A percentile compares a stretch with the other conserved stretches of the same genome.
Evolutionary conservation across 1,284 basidiomycete species (phyloP).

Genomic region (Cutaneotrichosporon cyanovorans): DNA sequence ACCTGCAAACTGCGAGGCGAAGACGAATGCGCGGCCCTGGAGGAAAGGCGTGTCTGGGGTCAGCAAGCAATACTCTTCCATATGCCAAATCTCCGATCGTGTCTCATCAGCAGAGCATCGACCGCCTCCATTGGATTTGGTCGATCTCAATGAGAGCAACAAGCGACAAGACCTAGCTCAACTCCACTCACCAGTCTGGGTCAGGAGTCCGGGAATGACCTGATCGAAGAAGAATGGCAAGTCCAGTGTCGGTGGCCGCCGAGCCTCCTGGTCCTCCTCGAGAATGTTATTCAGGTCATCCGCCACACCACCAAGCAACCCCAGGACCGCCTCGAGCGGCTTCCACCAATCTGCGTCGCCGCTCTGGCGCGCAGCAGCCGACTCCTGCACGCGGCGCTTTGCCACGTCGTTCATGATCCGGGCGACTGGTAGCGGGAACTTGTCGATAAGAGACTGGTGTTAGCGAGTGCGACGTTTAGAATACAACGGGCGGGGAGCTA

Average conservation of each 20-base stretch:
- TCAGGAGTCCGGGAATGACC: constrained; percentile 69
- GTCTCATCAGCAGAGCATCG: too few species aligned
- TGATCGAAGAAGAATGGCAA: constrained; percentile 66
- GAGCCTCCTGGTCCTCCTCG: constrained; percentile 61
- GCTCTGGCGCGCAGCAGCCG: constrained; percentile 24
- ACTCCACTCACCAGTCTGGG: constrained; percentile 24
- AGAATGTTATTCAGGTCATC: constrained; percentile 68
- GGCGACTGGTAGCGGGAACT: constrained; percentile 55
- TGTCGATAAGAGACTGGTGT: constrained; percentile 62
- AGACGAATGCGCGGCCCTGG: constrained; percentile 89
- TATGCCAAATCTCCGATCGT: too few species aligned
- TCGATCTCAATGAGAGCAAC: too few species aligned
- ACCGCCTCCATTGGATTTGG: too few species aligned
- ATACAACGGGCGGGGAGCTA: too few species aligned
- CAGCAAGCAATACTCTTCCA: too few species aligned
- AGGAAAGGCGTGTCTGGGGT: constrained; percentile 71
- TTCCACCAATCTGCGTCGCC: constrained; percentile 59
- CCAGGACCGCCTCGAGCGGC: constrained; percentile 72
- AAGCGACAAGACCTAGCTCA: background rate
- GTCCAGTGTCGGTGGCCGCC: constrained; percentile 61
- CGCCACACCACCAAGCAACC: constrained; percentile 74
- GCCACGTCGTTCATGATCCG: constrained; percentile 55
- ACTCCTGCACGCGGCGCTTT: constrained; percentile 45
- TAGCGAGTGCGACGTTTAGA: background rate
- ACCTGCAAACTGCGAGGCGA: constrained; percentile 80